Percentiles rank a stretch among this genome's conserved stretches.
Conservation (phyloP, 805 yeast species). For the Lachancea sp. region DNA sequence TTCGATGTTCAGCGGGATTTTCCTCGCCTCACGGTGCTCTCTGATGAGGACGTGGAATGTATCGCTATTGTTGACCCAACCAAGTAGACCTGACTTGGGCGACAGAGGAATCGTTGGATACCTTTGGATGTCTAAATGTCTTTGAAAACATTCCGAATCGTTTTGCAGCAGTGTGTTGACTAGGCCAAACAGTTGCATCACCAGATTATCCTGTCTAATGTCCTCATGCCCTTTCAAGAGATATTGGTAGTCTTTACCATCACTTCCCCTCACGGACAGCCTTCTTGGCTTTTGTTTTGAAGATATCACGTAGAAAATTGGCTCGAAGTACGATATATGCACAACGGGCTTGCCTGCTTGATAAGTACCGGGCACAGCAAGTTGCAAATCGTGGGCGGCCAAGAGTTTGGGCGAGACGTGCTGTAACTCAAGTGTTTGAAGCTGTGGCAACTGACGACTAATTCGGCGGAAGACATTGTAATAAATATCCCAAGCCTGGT, state of each 20-base stretch:
- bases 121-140: conserved; percentile 88
- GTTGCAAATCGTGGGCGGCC: conserved; percentile 67
- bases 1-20: conserved; percentile 83
- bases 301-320: conserved; percentile 77
- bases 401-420: conserved; percentile 89
- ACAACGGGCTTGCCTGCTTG: conserved; percentile 75
- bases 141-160: conserved; percentile 92
- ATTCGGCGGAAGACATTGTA: conserved; percentile 90
- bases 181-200: conserved; percentile 94
- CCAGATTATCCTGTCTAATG: conserved; percentile 93
- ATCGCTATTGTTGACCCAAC: conserved; percentile 97
- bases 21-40: conserved; percentile 87
- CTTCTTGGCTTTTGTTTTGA: conserved; percentile 96
- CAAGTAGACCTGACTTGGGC: conserved; percentile 92
- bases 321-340: conserved; percentile 68
- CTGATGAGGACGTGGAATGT: conserved; percentile 90
- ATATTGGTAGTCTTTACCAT: conserved; percentile 84
- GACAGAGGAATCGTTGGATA: conserved; percentile 93
- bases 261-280: conserved; percentile 72
- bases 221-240: conserved; percentile 94
- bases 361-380: conserved; percentile 94
- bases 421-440: conserved; percentile 80
- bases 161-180: conserved; percentile 84
- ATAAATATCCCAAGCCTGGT: conserved; percentile 97
- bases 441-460: conserved; percentile 79